Evolutionary conservation across 805 yeast genomes (phyloP).

Genomic region (Scheffersomyces ergatensis): DNA sequence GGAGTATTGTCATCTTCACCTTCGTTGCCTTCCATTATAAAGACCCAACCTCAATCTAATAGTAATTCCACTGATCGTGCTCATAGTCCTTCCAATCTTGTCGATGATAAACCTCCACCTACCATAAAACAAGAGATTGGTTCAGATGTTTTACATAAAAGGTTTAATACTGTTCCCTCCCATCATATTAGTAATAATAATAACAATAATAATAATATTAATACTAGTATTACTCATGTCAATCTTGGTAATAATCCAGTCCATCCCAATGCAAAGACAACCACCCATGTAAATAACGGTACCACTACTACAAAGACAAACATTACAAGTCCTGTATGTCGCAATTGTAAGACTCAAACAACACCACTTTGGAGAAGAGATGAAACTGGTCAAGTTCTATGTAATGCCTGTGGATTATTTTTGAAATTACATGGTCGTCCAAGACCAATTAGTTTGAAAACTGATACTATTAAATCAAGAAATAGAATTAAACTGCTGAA

Average conservation of each 20-base stretch:
- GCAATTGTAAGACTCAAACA: constrained; percentile 87
- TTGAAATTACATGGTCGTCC: constrained; percentile 89
- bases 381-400: constrained; percentile 72
- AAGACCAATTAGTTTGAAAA: constrained; percentile 85
- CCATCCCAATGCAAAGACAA: constrained; percentile 64
- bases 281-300: constrained; percentile 56
- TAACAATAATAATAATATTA: background rate
- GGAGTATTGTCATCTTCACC: background rate
- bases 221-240: background rate
- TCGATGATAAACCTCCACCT: too few species aligned
- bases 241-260: constrained; percentile 23
- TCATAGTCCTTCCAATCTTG: too few species aligned
- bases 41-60: background rate
- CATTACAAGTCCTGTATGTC: constrained; percentile 70
- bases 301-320: constrained; percentile 64
- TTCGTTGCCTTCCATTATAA: background rate
- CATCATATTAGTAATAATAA: background rate
- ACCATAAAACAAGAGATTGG: too few species aligned
- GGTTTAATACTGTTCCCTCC: background rate
- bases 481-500: constrained; percentile 67
- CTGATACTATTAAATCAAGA: constrained; percentile 89
- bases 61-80: background rate
- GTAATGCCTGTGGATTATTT: constrained; percentile 93
- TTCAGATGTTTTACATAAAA: background rate
- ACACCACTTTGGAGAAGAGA: constrained; percentile 96